Evolutionary conservation across 208 protist genomes (phyloP).

Genomic region (Leptomonas pyrrhocoris): DNA sequence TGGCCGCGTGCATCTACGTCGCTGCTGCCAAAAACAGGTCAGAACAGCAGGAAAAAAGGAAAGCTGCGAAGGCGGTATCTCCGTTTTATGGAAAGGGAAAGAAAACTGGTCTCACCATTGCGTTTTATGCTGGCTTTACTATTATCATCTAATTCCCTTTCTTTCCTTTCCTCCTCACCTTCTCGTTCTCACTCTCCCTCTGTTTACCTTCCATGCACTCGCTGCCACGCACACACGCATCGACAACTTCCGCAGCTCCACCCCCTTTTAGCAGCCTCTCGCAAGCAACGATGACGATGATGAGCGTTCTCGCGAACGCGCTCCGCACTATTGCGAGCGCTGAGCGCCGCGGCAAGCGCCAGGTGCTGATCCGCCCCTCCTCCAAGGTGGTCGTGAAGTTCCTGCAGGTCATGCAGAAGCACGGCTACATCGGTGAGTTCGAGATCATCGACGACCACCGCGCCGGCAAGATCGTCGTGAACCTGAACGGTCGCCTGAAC

Average conservation of each 20-base stretch:
- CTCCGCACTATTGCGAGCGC: slow-evolving; percentile 99
- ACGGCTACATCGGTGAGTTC: slow-evolving; percentile 99
- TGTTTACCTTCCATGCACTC: background rate
- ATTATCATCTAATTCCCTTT: slow-evolving; percentile 5
- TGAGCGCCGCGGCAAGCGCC: slow-evolving; percentile 99
- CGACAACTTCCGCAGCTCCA: background rate
- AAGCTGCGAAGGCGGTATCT: background rate
- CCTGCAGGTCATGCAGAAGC: slow-evolving; percentile 99
- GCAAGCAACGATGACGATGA: slow-evolving; percentile 97
- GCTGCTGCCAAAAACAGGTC: background rate
- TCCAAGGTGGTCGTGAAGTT: slow-evolving; percentile 99
- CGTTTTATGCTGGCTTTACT: too few species aligned
- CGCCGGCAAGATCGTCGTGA: slow-evolving; percentile 99
- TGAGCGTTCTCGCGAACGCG: slow-evolving; percentile 98
- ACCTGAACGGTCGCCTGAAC: slow-evolving; percentile 99
- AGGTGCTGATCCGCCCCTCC: slow-evolving; percentile 99
- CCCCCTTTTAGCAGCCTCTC: slow-evolving; percentile 20
- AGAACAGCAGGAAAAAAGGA: background rate
- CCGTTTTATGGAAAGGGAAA: too few species aligned
- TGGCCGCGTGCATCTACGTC: background rate
- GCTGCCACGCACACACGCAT: background rate
- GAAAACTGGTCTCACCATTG: too few species aligned
- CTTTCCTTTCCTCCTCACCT: slow-evolving; percentile 18
- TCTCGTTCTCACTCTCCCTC: slow-evolving; percentile 7
- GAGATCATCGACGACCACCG: slow-evolving; percentile 99